Conservation (phyloP, 176 grass and related monocot genomes). For the Puccinellia tenuiflora region DNA sequence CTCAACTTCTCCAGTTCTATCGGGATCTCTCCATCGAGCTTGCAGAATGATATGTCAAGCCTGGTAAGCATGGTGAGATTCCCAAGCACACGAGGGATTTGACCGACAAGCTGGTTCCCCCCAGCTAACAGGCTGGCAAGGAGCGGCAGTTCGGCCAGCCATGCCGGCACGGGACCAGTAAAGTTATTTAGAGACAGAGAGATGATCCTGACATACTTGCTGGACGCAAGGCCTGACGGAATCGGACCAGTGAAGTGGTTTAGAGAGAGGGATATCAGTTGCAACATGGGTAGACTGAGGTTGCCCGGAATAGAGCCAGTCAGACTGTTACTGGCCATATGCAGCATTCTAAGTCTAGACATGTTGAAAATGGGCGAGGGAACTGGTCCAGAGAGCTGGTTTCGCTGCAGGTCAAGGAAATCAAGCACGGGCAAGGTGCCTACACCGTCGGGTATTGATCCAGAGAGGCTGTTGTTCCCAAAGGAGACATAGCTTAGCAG, state of each 20-base stretch:
- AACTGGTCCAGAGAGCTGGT: not conserved
- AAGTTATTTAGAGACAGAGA: not conserved
- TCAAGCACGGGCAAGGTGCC: not conserved
- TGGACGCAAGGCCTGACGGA: not conserved
- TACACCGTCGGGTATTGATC: not conserved
- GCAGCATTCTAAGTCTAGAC: not conserved
- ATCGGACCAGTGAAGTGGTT: not conserved
- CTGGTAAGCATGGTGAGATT: not conserved
- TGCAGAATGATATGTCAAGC: not conserved
- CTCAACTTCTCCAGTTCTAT: not conserved
- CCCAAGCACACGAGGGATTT: not conserved
- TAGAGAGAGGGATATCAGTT: not conserved
- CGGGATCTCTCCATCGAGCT: not conserved
- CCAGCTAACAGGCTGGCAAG: not conserved
- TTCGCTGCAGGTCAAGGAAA: not conserved
- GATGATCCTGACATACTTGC: not conserved
- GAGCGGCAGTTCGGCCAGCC: not conserved
- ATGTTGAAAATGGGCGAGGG: slow-evolving; percentile 1
- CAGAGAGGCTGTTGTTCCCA: not conserved
- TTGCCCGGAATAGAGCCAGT: not conserved
- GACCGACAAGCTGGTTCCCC: not conserved
- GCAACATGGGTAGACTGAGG: not conserved
- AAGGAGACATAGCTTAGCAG: not conserved
- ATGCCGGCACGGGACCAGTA: not conserved
- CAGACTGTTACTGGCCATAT: not conserved